These are phyloP conservation scores for Penicillium verhagenii DNA, from an alignment of 495 filamentous ascomycete species.

Conservation along the genomic window DNA sequence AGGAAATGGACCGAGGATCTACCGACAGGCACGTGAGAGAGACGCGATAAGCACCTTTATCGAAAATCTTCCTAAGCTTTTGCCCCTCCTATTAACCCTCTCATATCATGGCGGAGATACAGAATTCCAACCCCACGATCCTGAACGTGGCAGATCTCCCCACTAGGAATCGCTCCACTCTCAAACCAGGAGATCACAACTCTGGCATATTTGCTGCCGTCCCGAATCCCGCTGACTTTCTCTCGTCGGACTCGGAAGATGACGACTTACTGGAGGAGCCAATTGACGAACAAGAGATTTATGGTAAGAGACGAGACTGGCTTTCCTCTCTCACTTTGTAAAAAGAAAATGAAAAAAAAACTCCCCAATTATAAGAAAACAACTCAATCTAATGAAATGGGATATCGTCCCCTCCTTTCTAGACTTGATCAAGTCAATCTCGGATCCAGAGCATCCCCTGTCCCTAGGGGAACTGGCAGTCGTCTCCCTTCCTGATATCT, in stretches of 20 bases:
- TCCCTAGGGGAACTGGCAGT: conserved; percentile 90
- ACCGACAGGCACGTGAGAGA: conserved; percentile 6
- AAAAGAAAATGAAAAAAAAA: no score
- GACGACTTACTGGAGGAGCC: conserved; percentile 69
- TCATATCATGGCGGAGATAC: conserved; percentile 55
- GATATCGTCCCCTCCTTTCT: conserved; percentile 3
- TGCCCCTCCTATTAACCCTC: background rate
- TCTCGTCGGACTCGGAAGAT: conserved; percentile 50
- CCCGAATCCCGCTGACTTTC: conserved; percentile 31
- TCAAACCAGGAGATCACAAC: conserved; percentile 42
- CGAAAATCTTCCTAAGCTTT: background rate
- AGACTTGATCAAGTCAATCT: conserved; percentile 93
- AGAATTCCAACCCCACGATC: conserved; percentile 95
- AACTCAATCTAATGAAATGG: background rate
- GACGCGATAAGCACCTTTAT: background rate
- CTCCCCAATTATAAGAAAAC: no score
- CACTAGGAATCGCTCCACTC: conserved; percentile 59
- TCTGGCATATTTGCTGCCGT: conserved; percentile 39
- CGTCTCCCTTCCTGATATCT: conserved; percentile 89
- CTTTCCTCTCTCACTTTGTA: no score
- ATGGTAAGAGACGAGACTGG: conserved; percentile 68
- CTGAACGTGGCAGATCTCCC: conserved; percentile 87
- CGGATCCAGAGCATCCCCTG: conserved; percentile 93
- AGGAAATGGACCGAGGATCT: background rate
- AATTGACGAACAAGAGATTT: conserved; percentile 96